Percentiles rank a stretch among this genome's conserved stretches.
Evolutionary conservation across 108 stramenopile genomes (phyloP).

Genomic region (Nannochloropsis salina): DNA sequence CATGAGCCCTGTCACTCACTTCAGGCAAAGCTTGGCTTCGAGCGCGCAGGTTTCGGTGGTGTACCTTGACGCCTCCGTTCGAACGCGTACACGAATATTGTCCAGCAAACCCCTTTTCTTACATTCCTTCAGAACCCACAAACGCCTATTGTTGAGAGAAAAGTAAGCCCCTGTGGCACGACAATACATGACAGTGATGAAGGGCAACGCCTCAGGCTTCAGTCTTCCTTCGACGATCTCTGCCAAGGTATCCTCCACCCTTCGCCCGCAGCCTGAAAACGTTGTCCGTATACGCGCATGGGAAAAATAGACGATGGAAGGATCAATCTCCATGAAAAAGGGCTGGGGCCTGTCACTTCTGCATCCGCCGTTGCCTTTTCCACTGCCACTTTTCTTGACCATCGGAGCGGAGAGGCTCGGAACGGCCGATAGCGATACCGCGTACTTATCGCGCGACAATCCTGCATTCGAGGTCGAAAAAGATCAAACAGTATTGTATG

Average conservation of each 20-base stretch:
- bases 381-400: background rate
- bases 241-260: background rate
- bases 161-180: conserved; percentile 3
- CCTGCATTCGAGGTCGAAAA: too few relatives aligned
- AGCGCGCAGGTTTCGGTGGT: conserved; percentile 1
- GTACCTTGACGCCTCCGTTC: background rate
- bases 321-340: conserved; percentile 17
- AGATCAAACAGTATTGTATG: too few relatives aligned
- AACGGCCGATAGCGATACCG: too few relatives aligned
- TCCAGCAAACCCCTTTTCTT: conserved; percentile 16
- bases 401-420: too few relatives aligned
- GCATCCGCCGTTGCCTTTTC: background rate
- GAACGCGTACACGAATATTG: background rate
- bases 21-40: background rate
- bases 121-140: background rate
- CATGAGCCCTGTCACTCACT: background rate
- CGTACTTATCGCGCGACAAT: too few relatives aligned
- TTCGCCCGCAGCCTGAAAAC: background rate
- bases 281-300: background rate
- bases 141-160: conserved; percentile 8
- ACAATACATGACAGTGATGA: background rate
- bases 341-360: background rate
- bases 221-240: conserved; percentile 9
- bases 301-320: conserved; percentile 1
- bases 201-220: conserved; percentile 4